Evolutionary conservation across 2,329 filamentous ascomycete genomes (phyloP), one percentile per base, ranked within the genome.

Genomic region (Phialophora expanda): DNA sequence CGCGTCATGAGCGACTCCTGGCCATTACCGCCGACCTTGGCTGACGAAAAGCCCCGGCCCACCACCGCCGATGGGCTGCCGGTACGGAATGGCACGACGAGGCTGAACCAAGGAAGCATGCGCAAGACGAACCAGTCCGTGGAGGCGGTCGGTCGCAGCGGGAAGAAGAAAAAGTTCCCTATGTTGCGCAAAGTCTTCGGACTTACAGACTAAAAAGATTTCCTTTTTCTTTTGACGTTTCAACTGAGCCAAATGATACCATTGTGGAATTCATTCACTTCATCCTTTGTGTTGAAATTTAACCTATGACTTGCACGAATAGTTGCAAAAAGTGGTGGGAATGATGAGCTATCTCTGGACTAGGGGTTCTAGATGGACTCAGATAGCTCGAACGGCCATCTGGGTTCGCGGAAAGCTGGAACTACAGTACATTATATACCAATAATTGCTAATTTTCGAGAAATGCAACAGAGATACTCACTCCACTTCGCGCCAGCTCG

Each of bases 131-230:
- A 61, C 30, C 59, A 28, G 24, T 60, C 53, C 30, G 26, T 64
- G 41, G 38, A 53, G 46, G 44, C 65, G 50, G 48, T 71, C 38
- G 73, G 75, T 50, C 72, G 73, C 4, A 73, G 73, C 22, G 78
- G 76, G 41, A 80, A 79, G 65, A 82, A 81, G 74, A 82, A 80
- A 70, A 78, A 78, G 64, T 82, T 82, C 60, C 77, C 77, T 8
- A 73, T 78, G 64, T 73, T 82, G 60, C 76, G 79, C 51, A 80
- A 78, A 66, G 80, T 79, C 22, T 79, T 82, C 67, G 78, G 80
- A 24, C 71, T 82, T 66, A 75, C 75, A 50, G 71, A 75, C 56
- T 77, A 69, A 72, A 11, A 11, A 24, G 62, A 62, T 61, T 64
- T 38, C 14, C 58, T 30, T 54, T 41, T 34, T 12, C 38, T 12